A percentile compares a stretch with the other conserved stretches of the same genome.
phyloP scores from a whole-genome alignment of 1,139 yeast genomes.

The Sugiyamaella sp. region DNA sequence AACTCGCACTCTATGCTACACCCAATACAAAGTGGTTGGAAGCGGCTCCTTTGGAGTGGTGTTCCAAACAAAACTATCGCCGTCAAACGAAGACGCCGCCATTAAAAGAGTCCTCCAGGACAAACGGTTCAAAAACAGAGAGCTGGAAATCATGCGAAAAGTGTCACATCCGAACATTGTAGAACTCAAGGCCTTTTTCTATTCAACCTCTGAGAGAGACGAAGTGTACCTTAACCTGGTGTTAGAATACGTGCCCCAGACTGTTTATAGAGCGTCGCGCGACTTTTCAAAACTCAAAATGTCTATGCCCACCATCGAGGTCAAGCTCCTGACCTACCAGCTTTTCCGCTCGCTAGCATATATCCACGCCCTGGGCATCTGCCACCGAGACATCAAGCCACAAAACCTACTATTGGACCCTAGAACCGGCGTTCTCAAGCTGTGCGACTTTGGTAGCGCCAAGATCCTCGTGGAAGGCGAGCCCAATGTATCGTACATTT shows the following conservation, averaged over 20 bases:
- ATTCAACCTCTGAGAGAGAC: slow-evolving; percentile 73
- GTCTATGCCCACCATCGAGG: slow-evolving; percentile 85
- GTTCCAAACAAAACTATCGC: slow-evolving; percentile 78
- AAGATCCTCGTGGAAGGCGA: slow-evolving; percentile 86
- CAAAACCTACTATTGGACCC: slow-evolving; percentile 92
- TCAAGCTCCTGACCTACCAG: slow-evolving; percentile 89
- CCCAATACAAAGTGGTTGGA: slow-evolving; percentile 86
- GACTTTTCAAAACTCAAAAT: slow-evolving; percentile 75
- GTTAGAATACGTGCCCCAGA: slow-evolving; percentile 91
- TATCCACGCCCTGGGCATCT: slow-evolving; percentile 87
- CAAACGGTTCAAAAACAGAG: slow-evolving; percentile 93
- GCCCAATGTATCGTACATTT: slow-evolving; percentile 93
- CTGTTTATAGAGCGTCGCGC: slow-evolving; percentile 86
- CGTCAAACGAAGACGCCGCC: slow-evolving; percentile 80
- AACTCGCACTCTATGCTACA: slow-evolving; percentile 60
- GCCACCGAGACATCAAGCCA: slow-evolving; percentile 97
- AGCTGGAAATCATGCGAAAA: slow-evolving; percentile 91
- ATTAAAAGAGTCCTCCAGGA: slow-evolving; percentile 95
- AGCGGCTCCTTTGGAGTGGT: slow-evolving; percentile 98
- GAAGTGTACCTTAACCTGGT: slow-evolving; percentile 86
- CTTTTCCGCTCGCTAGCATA: slow-evolving; percentile 88
- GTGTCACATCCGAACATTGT: slow-evolving; percentile 87
- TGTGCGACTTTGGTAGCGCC: slow-evolving; percentile 99
- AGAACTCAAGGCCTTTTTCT: slow-evolving; percentile 84
- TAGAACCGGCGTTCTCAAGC: slow-evolving; percentile 75